Base-by-base conservation (phyloP, 805 yeast species). In the Candida sphagnicola region DNA sequence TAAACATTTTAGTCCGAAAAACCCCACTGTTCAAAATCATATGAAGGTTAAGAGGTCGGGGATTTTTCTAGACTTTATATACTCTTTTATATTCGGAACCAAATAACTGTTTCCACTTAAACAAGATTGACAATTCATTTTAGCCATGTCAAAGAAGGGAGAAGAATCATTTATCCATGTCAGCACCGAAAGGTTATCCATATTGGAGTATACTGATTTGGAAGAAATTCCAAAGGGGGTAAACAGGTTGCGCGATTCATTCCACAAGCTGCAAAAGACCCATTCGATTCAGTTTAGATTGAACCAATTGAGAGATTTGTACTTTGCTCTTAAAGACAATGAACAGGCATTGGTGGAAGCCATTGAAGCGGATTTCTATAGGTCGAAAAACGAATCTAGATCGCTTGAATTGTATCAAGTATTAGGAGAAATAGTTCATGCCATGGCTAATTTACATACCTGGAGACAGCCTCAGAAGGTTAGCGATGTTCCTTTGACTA, bases 251-350 rank as follows among this genome's bases (percentile, higher is more conserved):
- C 58, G 58, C 4, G 45, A 53, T 5, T 61, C 73, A 2, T 82
- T 63, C 50, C 67, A 71, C 57, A 50, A 54, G 19, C 45, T 62
- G 5, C 72, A 73, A 39, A 74, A 74, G 46, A 67, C 77, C 3
- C 73, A 68, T 46, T 60, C 77, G n/a, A 45, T 81, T 34, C 75
- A 70, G 43, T 72, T 52, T 53, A 70, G 95, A 34, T 66, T 75
- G 47, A 67, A 75, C 39, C 85, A 80, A 54, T 70, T 89, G 47
- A 70, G 87, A 41, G 77, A 81, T 50, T 51, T 89, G 13, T 84
- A 81, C 63, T 80, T 70, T 48, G 80, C 77, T 1, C 40, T 89
- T 14, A 61, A 67, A 43, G 89, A 83, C 54, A 71, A 80, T 51
- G 69, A 64, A 37, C 79, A 76, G 3, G 63, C 54, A 11, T 49